A percentile compares a stretch with the other conserved stretches of the same genome.
Conservation (phyloP, 768 basidiomycete genomes). For the Mycena metata region DNA sequence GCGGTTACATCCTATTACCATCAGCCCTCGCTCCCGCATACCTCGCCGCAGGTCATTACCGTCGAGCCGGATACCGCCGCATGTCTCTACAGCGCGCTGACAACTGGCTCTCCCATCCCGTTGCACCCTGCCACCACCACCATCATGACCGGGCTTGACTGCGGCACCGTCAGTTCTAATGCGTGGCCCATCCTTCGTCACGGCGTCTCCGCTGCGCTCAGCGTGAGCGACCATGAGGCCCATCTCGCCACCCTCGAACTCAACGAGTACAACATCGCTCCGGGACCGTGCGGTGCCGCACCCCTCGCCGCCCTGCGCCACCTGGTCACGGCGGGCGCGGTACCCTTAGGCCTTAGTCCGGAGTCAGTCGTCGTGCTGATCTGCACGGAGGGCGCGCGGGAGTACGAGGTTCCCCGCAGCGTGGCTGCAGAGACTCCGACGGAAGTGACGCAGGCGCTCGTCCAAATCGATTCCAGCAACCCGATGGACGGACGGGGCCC, state of each 20-base stretch:
- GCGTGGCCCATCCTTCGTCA: conserved; percentile 28
- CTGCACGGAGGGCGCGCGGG: conserved; percentile 17
- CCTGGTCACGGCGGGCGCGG: background rate
- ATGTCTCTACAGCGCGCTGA: conserved; percentile 20
- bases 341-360: background rate
- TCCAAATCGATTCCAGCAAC: too few relatives aligned
- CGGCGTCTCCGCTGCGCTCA: conserved; percentile 9
- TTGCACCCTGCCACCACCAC: background rate
- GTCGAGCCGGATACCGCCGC: conserved; percentile 30
- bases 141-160: conserved; percentile 23
- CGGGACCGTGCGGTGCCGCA: conserved; percentile 24
- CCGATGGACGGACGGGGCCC: too few relatives aligned
- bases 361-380: conserved; percentile 7
- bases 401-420: background rate
- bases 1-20: conserved; percentile 25
- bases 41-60: conserved; percentile 8
- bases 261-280: background rate
- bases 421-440: too few relatives aligned
- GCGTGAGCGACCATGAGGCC: conserved; percentile 19
- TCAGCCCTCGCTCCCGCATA: background rate
- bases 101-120: conserved; percentile 1
- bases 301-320: conserved; percentile 12
- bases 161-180: conserved; percentile 15
- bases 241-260: conserved; percentile 8
- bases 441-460: too few relatives aligned